Evolutionary conservation across 1,284 basidiomycete species (phyloP).

Genomic region (Clitocybe nebularis): DNA sequence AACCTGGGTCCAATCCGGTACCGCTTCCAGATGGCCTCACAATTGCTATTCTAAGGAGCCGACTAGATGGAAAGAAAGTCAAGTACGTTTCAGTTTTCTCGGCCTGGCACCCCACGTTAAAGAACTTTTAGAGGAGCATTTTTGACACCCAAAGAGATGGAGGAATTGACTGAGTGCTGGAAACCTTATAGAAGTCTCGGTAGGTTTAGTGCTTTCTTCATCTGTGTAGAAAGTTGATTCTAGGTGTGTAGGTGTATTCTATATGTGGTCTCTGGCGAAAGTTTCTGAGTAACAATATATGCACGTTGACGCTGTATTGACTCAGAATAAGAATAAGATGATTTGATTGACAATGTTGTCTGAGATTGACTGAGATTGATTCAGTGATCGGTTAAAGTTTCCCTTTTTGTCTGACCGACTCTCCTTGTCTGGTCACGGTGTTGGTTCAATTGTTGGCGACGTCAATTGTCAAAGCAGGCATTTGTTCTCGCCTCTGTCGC

Average conservation of each 20-base stretch:
- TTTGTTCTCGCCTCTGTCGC: slow-evolving; percentile 13
- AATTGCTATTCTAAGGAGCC: slow-evolving; percentile 54
- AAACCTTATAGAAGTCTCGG: slow-evolving; percentile 78
- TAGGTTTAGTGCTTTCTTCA: slow-evolving; percentile 22
- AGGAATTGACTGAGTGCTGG: slow-evolving; percentile 73
- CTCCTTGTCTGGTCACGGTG: slow-evolving; percentile 4
- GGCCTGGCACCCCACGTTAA: background rate
- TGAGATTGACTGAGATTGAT: background rate
- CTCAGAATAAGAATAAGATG: background rate
- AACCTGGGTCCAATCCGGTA: slow-evolving; percentile 20
- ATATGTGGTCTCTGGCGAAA: slow-evolving; percentile 54
- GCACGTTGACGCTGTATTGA: background rate
- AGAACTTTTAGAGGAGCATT: slow-evolving; percentile 57
- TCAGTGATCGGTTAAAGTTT: slow-evolving; percentile 1
- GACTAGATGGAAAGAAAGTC: slow-evolving; percentile 76
- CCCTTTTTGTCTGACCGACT: background rate
- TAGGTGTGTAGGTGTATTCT: slow-evolving; percentile 56
- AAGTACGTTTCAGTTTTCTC: slow-evolving; percentile 48
- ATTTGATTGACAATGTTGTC: background rate
- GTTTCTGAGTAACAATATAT: slow-evolving; percentile 11
- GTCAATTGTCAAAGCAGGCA: slow-evolving; percentile 12
- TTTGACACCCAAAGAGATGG: slow-evolving; percentile 81
- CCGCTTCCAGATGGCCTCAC: slow-evolving; percentile 64
- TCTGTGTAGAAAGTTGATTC: slow-evolving; percentile 4
- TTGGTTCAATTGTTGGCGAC: slow-evolving; percentile 10